Evolutionary conservation across 305 asterid species (phyloP).

Genomic region (Fraxinus ornus): DNA sequence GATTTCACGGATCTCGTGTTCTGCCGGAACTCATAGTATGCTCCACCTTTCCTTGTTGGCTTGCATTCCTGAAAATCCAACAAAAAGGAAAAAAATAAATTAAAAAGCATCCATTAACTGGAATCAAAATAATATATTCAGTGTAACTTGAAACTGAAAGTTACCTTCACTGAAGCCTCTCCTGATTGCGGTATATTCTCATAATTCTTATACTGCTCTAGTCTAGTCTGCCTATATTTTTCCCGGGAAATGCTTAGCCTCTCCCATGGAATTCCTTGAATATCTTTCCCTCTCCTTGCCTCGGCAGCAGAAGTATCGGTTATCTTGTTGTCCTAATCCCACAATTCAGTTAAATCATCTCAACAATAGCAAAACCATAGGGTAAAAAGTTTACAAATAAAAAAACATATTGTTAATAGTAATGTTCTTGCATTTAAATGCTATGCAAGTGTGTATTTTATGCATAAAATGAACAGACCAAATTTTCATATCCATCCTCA

Average conservation of each 20-base stretch:
- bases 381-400: background rate
- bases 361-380: slow-evolving; percentile 16
- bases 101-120: slow-evolving; percentile 9
- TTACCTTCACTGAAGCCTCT: slow-evolving; percentile 52
- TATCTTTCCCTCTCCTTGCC: slow-evolving; percentile 57
- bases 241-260: slow-evolving; percentile 51
- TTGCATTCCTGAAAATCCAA: slow-evolving; percentile 41
- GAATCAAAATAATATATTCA: background rate
- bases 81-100: background rate
- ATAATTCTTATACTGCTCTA: slow-evolving; percentile 57
- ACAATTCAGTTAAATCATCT: slow-evolving; percentile 30
- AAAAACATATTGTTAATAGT: background rate
- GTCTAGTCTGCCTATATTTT: slow-evolving; percentile 55
- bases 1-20: slow-evolving; percentile 73
- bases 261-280: slow-evolving; percentile 71
- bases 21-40: slow-evolving; percentile 59
- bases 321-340: slow-evolving; percentile 43
- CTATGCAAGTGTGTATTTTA: background rate
- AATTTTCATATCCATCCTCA: slow-evolving; percentile 46
- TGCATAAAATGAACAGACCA: slow-evolving; percentile 42
- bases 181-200: slow-evolving; percentile 53
- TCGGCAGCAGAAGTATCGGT: slow-evolving; percentile 51
- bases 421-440: background rate
- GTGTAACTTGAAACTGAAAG: slow-evolving; percentile 6
- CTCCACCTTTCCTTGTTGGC: slow-evolving; percentile 50